phyloP scores from a whole-genome alignment of 2,329 filamentous ascomycete species.

The Penicillium sp. region DNA sequence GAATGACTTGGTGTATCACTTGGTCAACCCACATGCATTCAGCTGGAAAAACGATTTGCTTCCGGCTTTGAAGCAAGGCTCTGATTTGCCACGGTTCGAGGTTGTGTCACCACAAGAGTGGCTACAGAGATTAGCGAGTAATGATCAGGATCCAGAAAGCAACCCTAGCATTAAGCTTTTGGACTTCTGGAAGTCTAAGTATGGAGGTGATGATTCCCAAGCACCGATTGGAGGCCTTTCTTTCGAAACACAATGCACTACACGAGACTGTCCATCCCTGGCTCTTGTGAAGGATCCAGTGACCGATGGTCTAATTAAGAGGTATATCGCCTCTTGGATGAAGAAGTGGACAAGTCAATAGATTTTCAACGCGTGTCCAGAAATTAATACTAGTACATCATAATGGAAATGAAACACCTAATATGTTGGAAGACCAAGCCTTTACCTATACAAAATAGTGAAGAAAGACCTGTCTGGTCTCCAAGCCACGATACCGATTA shows the following conservation, averaged over 20 bases:
- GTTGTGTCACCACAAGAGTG: conserved; percentile 33
- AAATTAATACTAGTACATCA: no score
- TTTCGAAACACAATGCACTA: conserved; percentile 16
- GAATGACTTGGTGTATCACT: conserved; percentile 47
- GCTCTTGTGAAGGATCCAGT: conserved; percentile 17
- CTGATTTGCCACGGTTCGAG: conserved; percentile 33
- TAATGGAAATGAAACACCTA: no score
- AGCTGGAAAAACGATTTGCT: conserved; percentile 39
- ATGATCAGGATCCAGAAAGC: conserved; percentile 49
- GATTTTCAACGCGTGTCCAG: not conserved
- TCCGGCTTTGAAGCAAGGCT: conserved; percentile 28
- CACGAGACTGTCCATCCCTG: conserved; percentile 17
- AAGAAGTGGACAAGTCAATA: conserved; percentile 7
- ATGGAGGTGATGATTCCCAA: conserved; percentile 27
- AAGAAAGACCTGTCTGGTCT: no score
- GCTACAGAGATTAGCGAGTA: conserved; percentile 38
- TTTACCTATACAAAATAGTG: no score
- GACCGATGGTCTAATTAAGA: conserved; percentile 12
- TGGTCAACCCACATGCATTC: conserved; percentile 51
- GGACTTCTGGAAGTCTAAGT: conserved; percentile 56
- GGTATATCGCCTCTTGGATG: conserved; percentile 23
- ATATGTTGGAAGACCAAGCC: no score
- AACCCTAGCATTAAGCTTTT: conserved; percentile 57
- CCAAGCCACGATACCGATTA: no score
- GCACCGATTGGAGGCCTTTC: not conserved